Base-by-base conservation (phyloP, 352 stramenopile species). In the Phytophthora citricola region DNA sequence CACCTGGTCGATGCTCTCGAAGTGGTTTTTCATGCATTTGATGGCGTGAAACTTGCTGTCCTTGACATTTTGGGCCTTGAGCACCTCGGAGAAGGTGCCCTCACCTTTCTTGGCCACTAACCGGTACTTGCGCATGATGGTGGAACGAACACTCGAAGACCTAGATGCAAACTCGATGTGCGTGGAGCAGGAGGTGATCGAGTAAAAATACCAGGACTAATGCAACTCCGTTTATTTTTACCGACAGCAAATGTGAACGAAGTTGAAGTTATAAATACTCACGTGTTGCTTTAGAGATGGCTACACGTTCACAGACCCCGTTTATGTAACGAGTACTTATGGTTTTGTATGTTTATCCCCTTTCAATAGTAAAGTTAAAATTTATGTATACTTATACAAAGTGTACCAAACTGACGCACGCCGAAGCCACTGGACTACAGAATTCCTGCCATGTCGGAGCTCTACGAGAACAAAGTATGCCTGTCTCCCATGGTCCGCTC, bases 1-100 rank as follows among this genome's bases (percentile, higher is more conserved):
- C 34, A 99, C 95, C 69, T 99, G 92, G 55, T 99, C 95, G 40
- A 98, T 97, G 69, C 76, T 97, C 63, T 98, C 92, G 48, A 98
- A 99, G 49, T 94, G 83, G 70, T 97, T 98, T 71, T 98, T 98
- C 96, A 99, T 99, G 75, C 96, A 98, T 66, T 99, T 99, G 71
- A 99, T 98, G n/a, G 95, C 96, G 59, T 98, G 87, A 67, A 98
- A 97, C 73, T 96, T 96, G 58, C 84, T 94, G 64, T 98, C 92
- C 58, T 98, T 98, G 27, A 98, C 87, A 45, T 98, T 98, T 50
- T 97, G 88, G 17, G 90, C 90, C 73, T 96, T 97, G 49, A 95
- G 76, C 55, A 98, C 95, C 54, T 98, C 94, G 43, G 91, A 97
- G 78, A 99, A 99, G 8, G 95, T 98, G 43, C 96, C 97, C 75